phyloP scores from a whole-genome alignment of 805 yeast species.

The Nakazawaea siamensis region DNA sequence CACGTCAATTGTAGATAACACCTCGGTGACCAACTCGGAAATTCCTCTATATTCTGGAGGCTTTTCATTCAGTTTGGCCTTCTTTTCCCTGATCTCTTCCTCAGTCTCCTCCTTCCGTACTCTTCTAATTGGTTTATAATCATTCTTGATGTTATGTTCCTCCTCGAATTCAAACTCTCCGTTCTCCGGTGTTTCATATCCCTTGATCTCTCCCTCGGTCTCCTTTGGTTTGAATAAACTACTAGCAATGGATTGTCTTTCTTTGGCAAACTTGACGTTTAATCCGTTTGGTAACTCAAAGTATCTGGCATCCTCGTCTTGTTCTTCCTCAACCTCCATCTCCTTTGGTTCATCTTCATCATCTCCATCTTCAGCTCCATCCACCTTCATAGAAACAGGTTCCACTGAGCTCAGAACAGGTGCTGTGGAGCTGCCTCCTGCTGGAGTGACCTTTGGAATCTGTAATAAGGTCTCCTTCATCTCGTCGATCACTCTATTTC shows the following conservation, averaged over 20 bases:
- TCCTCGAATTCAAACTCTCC: slow-evolving; percentile 37
- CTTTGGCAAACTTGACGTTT: slow-evolving; percentile 47
- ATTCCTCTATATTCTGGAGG: slow-evolving; percentile 32
- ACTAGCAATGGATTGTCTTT: slow-evolving; percentile 61
- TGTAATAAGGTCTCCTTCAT: slow-evolving; percentile 67
- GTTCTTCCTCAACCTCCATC: slow-evolving; percentile 16
- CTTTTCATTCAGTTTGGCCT: slow-evolving; percentile 2
- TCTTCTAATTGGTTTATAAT: slow-evolving; percentile 11
- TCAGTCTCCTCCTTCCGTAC: slow-evolving; percentile 10
- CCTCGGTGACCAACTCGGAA: slow-evolving; percentile 51
- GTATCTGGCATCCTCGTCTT: slow-evolving; percentile 29
- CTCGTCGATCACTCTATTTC: slow-evolving; percentile 51
- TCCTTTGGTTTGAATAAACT: slow-evolving; percentile 59
- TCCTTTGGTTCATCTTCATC: slow-evolving; percentile 16
- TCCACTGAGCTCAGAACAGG: slow-evolving; percentile 9
- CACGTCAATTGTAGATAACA: slow-evolving; percentile 57
- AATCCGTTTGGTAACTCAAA: slow-evolving; percentile 79
- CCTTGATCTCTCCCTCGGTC: slow-evolving; percentile 25
- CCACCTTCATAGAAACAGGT: too few species aligned
- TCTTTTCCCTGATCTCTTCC: background rate
- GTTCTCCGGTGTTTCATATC: slow-evolving; percentile 32
- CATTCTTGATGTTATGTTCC: slow-evolving; percentile 10
- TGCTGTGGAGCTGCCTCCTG: slow-evolving; percentile 8
- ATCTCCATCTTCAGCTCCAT: slow-evolving; percentile 16
- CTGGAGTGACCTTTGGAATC: slow-evolving; percentile 28